Evolutionary conservation across 2,329 filamentous ascomycete genomes (phyloP).

Genomic region (Helicocarpus griseus): DNA sequence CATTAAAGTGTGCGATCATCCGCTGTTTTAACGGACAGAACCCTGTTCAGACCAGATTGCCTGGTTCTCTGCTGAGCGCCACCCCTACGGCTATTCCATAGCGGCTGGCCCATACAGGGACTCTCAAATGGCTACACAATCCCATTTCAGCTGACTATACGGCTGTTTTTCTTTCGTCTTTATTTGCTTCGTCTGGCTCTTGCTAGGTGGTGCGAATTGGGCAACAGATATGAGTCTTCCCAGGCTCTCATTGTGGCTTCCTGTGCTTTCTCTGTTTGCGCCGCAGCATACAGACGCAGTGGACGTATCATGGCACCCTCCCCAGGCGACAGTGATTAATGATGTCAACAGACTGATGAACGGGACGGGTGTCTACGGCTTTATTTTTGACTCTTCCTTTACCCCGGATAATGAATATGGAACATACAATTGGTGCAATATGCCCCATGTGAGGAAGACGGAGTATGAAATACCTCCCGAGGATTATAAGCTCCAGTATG

Average conservation of each 20-base stretch:
- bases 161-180: not conserved
- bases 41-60: too few relatives aligned
- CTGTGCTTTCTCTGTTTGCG: slow-evolving; percentile 8
- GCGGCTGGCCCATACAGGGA: not conserved
- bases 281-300: slow-evolving; percentile 12
- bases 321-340: slow-evolving; percentile 49
- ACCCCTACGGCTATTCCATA: not conserved
- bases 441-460: slow-evolving; percentile 64
- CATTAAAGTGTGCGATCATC: too few relatives aligned
- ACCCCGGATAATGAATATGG: slow-evolving; percentile 50
- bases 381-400: slow-evolving; percentile 59
- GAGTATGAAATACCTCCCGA: slow-evolving; percentile 51
- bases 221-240: not conserved
- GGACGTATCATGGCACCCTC: slow-evolving; percentile 50
- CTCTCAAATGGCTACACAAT: not conserved
- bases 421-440: slow-evolving; percentile 75
- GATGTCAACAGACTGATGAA: slow-evolving; percentile 49
- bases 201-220: not conserved
- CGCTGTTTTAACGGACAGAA: too few relatives aligned
- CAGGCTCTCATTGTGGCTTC: slow-evolving; percentile 9
- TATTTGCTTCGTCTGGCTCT: not conserved
- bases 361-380: slow-evolving; percentile 58
- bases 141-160: not conserved
- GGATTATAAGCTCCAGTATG: slow-evolving; percentile 60
- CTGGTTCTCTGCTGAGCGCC: too few relatives aligned